Evolutionary conservation across 2,329 filamentous ascomycete genomes (phyloP).

Genomic region (Calonectria pteridis): DNA sequence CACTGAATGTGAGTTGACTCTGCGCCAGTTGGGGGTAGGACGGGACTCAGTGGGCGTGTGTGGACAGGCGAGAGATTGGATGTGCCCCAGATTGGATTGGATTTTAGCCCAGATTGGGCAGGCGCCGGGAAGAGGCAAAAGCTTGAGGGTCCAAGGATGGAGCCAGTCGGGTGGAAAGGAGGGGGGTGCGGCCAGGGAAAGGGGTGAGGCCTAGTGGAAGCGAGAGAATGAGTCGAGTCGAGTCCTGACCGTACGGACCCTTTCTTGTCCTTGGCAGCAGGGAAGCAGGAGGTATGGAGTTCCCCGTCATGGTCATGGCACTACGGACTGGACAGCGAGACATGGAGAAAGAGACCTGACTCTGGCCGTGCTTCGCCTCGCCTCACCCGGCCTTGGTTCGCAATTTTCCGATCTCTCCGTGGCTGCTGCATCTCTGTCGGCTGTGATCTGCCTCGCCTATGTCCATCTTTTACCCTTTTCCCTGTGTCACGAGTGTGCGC

Average conservation of each 20-base stretch:
- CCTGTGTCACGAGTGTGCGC: neutral
- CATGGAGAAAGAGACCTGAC: constrained; percentile 8
- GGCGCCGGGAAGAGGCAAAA: constrained; percentile 16
- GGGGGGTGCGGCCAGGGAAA: neutral
- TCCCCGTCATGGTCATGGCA: neutral
- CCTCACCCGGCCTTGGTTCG: constrained; percentile 3
- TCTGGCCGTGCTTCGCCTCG: neutral
- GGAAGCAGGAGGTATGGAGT: neutral
- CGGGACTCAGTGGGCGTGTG: constrained; percentile 2
- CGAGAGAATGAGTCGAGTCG: constrained; percentile 9
- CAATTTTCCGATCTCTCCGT: constrained; percentile 9
- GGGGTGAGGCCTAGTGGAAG: neutral
- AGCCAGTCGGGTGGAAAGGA: constrained; percentile 7
- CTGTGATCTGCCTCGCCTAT: neutral
- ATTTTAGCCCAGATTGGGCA: constrained; percentile 28
- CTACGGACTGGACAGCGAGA: neutral
- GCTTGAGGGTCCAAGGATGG: neutral
- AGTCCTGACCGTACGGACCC: neutral
- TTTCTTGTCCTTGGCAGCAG: neutral
- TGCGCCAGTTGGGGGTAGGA: neutral
- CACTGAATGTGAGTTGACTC: constrained; percentile 11
- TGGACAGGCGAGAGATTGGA: constrained; percentile 31
- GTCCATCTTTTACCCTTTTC: neutral
- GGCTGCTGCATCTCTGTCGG: neutral
- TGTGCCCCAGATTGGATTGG: constrained; percentile 25